phyloP scores from a whole-genome alignment of 2,329 filamentous ascomycete species.

The Blastomyces gilchristii region DNA sequence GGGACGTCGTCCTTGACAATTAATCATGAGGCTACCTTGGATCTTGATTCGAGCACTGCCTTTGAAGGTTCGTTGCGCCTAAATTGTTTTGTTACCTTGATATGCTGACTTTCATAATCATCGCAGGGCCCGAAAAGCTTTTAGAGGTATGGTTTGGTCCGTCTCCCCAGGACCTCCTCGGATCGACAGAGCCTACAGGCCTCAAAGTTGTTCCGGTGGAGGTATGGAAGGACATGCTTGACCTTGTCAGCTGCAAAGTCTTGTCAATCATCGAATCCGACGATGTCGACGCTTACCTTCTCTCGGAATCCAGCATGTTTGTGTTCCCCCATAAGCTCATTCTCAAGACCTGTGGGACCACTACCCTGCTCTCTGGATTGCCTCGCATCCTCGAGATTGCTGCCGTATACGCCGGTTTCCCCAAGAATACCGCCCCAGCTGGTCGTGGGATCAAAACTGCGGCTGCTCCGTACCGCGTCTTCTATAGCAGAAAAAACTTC shows the following conservation, averaged over 20 bases:
- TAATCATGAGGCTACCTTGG: slow-evolving; percentile 86
- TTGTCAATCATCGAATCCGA: slow-evolving; percentile 88
- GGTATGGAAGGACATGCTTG: slow-evolving; percentile 91
- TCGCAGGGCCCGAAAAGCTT: slow-evolving; percentile 79
- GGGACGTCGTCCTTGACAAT: slow-evolving; percentile 87
- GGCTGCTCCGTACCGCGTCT: slow-evolving; percentile 86
- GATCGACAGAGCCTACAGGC: slow-evolving; percentile 60
- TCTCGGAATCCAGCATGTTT: slow-evolving; percentile 99
- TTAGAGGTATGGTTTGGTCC: slow-evolving; percentile 97
- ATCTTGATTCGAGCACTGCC: slow-evolving; percentile 88
- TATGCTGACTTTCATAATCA: slow-evolving; percentile 10
- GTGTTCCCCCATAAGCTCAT: slow-evolving; percentile 99
- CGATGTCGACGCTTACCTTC: slow-evolving; percentile 86
- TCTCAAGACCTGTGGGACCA: slow-evolving; percentile 95
- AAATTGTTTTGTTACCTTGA: not conserved
- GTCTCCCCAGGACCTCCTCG: slow-evolving; percentile 60
- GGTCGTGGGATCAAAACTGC: slow-evolving; percentile 59
- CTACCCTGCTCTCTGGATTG: slow-evolving; percentile 79
- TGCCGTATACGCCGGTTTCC: slow-evolving; percentile 77
- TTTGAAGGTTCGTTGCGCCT: slow-evolving; percentile 62
- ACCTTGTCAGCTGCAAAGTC: slow-evolving; percentile 97
- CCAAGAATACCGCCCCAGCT: slow-evolving; percentile 60
- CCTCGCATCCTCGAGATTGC: slow-evolving; percentile 89
- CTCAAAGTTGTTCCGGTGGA: slow-evolving; percentile 77
- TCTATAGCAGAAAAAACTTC: slow-evolving; percentile 99